Evolutionary conservation across 768 basidiomycete species (phyloP).

Genomic region (Leccinellum albellum): DNA sequence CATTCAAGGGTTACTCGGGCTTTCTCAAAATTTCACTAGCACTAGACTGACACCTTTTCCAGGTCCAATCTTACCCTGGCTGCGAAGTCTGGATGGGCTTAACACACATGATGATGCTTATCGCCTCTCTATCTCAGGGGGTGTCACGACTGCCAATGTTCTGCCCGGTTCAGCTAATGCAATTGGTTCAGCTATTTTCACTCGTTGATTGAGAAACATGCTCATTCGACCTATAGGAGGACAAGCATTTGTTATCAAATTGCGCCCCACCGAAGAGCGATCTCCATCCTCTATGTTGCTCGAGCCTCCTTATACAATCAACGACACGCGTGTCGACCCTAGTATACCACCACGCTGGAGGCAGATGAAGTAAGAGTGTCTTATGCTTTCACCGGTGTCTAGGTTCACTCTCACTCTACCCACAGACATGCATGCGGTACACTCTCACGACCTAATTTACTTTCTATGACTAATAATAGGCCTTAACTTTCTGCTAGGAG

Average conservation of each 20-base stretch:
- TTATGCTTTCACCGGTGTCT: background rate
- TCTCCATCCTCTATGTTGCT: slow-evolving; percentile 79
- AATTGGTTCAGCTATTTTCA: slow-evolving; percentile 50
- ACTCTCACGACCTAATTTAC: background rate
- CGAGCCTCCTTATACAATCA: slow-evolving; percentile 71
- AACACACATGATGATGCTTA: slow-evolving; percentile 83
- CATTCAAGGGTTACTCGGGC: too few relatives aligned
- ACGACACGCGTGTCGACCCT: slow-evolving; percentile 39
- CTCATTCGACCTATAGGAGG: slow-evolving; percentile 51
- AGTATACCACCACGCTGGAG: slow-evolving; percentile 60
- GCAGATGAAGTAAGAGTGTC: slow-evolving; percentile 64
- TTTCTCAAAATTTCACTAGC: background rate
- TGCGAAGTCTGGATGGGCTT: slow-evolving; percentile 79
- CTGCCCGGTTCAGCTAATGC: slow-evolving; percentile 75
- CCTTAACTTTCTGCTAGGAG: slow-evolving; percentile 33
- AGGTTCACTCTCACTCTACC: slow-evolving; percentile 4
- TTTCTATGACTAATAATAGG: background rate
- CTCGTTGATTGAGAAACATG: slow-evolving; percentile 4
- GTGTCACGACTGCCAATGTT: slow-evolving; percentile 81
- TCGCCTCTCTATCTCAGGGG: slow-evolving; percentile 74
- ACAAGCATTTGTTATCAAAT: slow-evolving; percentile 84
- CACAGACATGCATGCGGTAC: slow-evolving; percentile 59
- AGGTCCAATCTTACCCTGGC: slow-evolving; percentile 68
- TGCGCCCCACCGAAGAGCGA: slow-evolving; percentile 71
- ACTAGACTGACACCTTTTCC: background rate